phyloP scores from a whole-genome alignment of 768 basidiomycete genomes.

The Lentinula detonsa region DNA sequence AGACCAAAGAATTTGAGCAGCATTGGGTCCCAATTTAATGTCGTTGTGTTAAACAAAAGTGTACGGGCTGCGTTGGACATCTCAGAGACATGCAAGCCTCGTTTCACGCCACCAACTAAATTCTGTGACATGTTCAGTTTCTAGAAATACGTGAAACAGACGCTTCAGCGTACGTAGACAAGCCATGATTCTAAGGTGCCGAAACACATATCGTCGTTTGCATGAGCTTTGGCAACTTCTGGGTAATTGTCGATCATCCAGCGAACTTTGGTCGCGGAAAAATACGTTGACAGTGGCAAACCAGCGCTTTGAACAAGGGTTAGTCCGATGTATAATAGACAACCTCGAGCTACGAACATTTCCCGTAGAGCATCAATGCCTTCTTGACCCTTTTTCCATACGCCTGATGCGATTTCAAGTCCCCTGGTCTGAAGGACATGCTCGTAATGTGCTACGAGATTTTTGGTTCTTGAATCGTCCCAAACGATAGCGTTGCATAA shows the following conservation, averaged over 20 bases:
- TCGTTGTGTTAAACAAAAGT: slow-evolving; percentile 78
- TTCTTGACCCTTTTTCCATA: slow-evolving; percentile 65
- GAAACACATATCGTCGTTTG: slow-evolving; percentile 75
- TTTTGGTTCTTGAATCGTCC: slow-evolving; percentile 89
- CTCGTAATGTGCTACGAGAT: slow-evolving; percentile 76
- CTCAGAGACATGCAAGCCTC: slow-evolving; percentile 79
- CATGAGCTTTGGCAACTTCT: slow-evolving; percentile 72
- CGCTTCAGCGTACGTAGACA: slow-evolving; percentile 58
- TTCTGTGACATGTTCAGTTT: slow-evolving; percentile 39
- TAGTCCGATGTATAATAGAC: slow-evolving; percentile 4
- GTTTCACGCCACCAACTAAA: slow-evolving; percentile 67
- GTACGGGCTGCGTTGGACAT: slow-evolving; percentile 96
- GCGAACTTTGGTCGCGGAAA: slow-evolving; percentile 91
- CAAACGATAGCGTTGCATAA: slow-evolving; percentile 90
- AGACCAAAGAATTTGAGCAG: slow-evolving; percentile 87
- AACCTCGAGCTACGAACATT: slow-evolving; percentile 43
- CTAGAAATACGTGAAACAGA: not conserved
- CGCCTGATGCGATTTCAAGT: slow-evolving; percentile 60
- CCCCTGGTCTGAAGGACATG: slow-evolving; percentile 64
- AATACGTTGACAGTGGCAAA: slow-evolving; percentile 92
- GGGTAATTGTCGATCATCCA: slow-evolving; percentile 94
- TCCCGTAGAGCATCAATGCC: slow-evolving; percentile 59
- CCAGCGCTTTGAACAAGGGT: slow-evolving; percentile 59
- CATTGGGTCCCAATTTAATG: slow-evolving; percentile 76
- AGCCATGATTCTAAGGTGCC: slow-evolving; percentile 99